Base-by-base conservation (phyloP, 2,329 filamentous ascomycete genomes). In the Sclerotinia nivalis region DNA sequence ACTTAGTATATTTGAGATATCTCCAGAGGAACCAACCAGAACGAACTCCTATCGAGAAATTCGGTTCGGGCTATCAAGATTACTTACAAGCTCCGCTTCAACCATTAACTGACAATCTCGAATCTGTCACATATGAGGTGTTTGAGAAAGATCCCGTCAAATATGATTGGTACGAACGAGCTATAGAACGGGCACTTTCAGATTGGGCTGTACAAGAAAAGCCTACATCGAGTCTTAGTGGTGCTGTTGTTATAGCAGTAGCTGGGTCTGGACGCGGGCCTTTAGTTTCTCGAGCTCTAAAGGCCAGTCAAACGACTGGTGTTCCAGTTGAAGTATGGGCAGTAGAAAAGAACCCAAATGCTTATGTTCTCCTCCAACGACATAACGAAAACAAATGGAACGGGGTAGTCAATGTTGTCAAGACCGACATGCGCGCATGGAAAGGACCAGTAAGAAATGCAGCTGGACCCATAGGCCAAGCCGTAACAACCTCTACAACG, bases 131-230 rank as follows among this genome's bases (percentile, higher is more conserved):
- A 0, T 99, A 99, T 80, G 96, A 99, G 79, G 95, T 98, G 2
- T 99, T 99, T 77, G 96, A 99, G 80, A 96, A 96, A 75, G 96
- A 99, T 73, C 96, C 96, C 0, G 92, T 99, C 81, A 99, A 99
- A 81, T 99, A 99, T 79, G 89, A 93, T 73, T 96, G 95, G 85
- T 99, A 99, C 78, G 93, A 98, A 79, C 85, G 86, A 59, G 96
- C 96, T 20, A 91, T 96, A 69, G 87, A 88, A 5, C 88, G 92
- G 73, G 95, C 96, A 0, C 84, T 99, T 72, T 85, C 83, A 18
- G 94, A 98, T 77, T 96, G 96, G 90, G 85, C 85, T 70, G 82
- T 84, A 50, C 85, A 92, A 70, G 84, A 87, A 45, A 93, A 93
- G 77, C 89, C 93, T 0, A 92, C 90, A 0, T 93, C 91, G 6